Evolutionary conservation across 2,329 filamentous ascomycete species (phyloP).

Genomic region (Fusarium bulbicola): DNA sequence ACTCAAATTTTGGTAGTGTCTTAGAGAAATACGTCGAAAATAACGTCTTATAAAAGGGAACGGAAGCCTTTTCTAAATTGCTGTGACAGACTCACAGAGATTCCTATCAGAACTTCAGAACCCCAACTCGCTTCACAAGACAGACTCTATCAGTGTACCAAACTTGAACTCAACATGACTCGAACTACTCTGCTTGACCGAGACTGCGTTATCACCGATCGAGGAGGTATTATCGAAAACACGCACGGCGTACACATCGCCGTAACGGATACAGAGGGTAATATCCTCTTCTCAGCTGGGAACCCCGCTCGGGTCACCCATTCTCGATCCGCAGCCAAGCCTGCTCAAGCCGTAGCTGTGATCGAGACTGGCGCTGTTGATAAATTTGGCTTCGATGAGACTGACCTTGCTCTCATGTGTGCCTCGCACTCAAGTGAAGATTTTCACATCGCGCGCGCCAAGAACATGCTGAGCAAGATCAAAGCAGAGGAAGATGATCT

Average conservation of each 20-base stretch:
- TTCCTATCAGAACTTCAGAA: neutral
- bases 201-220: slow-evolving; percentile 49
- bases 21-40: neutral
- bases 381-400: slow-evolving; percentile 48
- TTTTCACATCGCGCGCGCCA: slow-evolving; percentile 50
- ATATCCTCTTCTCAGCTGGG: slow-evolving; percentile 52
- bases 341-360: slow-evolving; percentile 55
- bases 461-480: slow-evolving; percentile 50
- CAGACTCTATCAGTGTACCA: neutral
- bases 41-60: neutral
- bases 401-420: slow-evolving; percentile 57
- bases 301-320: slow-evolving; percentile 54
- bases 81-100: neutral
- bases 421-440: slow-evolving; percentile 58
- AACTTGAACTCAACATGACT: slow-evolving; percentile 14
- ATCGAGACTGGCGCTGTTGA: slow-evolving; percentile 53
- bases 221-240: slow-evolving; percentile 55
- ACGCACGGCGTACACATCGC: slow-evolving; percentile 55
- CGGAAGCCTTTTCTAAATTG: neutral
- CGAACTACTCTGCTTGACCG: slow-evolving; percentile 14
- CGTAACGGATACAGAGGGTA: slow-evolving; percentile 50
- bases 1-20: neutral
- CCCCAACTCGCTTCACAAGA: too few relatives aligned
- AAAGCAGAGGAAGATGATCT: slow-evolving; percentile 48
- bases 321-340: slow-evolving; percentile 57